A percentile compares a stretch with the other conserved stretches of the same genome.
phyloP scores from a whole-genome alignment of 495 filamentous ascomycete species.

The Aspergillus cavernicola region DNA sequence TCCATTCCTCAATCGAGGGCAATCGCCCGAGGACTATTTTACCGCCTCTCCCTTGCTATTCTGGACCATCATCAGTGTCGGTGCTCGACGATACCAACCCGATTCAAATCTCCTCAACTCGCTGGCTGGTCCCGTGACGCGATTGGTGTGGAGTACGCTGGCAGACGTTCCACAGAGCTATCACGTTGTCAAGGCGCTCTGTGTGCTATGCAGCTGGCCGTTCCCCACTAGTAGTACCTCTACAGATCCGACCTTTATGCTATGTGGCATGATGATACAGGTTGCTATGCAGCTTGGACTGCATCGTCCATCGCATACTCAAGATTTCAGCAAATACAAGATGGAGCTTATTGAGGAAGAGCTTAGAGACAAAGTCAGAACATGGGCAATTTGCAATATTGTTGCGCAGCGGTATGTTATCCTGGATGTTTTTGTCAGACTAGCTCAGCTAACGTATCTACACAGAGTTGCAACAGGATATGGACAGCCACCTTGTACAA shows the following conservation, averaged over 20 bases:
- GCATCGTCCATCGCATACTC: slow-evolving; percentile 82
- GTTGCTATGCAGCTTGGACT: slow-evolving; percentile 87
- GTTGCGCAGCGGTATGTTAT: slow-evolving; percentile 70
- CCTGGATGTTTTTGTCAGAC: background rate
- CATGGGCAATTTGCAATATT: slow-evolving; percentile 91
- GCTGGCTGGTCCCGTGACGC: slow-evolving; percentile 67
- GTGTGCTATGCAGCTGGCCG: slow-evolving; percentile 87
- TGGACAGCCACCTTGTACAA: slow-evolving; percentile 81
- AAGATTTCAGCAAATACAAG: slow-evolving; percentile 82
- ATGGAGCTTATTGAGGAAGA: slow-evolving; percentile 83
- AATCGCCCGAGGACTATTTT: slow-evolving; percentile 71
- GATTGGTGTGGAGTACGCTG: slow-evolving; percentile 76
- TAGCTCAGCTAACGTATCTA: slow-evolving; percentile 1
- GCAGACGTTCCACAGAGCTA: slow-evolving; percentile 82
- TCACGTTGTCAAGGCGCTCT: slow-evolving; percentile 87
- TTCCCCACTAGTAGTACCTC: slow-evolving; percentile 83
- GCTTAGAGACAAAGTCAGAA: slow-evolving; percentile 77
- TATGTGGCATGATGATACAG: slow-evolving; percentile 89
- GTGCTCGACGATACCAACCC: slow-evolving; percentile 65
- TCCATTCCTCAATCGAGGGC: slow-evolving; percentile 70
- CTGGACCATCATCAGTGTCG: slow-evolving; percentile 83
- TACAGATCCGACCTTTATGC: slow-evolving; percentile 84
- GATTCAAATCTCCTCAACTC: slow-evolving; percentile 65
- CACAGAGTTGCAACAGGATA: slow-evolving; percentile 79
- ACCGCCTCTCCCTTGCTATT: slow-evolving; percentile 72